A percentile compares a stretch with the other conserved stretches of the same genome.
Conservation (phyloP, 1,139 yeast genomes). For the Nadsonia starkeyi-henricii region DNA sequence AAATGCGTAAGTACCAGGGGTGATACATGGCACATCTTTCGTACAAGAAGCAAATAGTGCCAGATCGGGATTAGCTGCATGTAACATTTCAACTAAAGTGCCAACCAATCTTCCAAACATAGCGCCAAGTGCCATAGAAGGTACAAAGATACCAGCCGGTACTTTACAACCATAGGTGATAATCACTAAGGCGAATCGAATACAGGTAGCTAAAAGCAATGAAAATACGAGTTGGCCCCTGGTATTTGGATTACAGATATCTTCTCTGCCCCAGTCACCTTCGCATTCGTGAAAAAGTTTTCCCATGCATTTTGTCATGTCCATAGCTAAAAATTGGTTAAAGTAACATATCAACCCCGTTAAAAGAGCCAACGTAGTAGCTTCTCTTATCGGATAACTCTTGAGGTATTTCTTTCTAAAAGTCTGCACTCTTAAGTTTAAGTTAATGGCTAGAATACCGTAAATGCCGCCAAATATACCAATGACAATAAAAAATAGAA, state of each 20-base stretch:
- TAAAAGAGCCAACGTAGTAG: conserved; percentile 45
- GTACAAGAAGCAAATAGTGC: conserved; percentile 34
- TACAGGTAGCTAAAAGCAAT: conserved; percentile 53
- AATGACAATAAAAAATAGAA: conserved; percentile 61
- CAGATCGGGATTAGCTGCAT: conserved; percentile 30
- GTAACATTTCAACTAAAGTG: conserved; percentile 44
- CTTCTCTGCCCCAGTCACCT: conserved; percentile 18
- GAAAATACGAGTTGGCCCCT: conserved; percentile 28
- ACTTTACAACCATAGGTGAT: conserved; percentile 85
- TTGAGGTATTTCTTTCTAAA: conserved; percentile 61
- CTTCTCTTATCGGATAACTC: conserved; percentile 54
- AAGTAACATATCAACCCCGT: conserved; percentile 74
- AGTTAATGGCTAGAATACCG: conserved; percentile 69
- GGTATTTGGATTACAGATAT: conserved; percentile 13
- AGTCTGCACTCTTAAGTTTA: conserved; percentile 64
- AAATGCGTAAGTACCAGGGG: conserved; percentile 92
- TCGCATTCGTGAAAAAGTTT: conserved; percentile 76
- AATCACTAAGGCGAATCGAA: conserved; percentile 59
- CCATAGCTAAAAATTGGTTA: conserved; percentile 65
- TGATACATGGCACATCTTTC: conserved; percentile 42
- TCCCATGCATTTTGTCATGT: conserved; percentile 95
- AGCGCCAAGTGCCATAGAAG: conserved; percentile 95
- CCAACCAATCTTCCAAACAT: conserved; percentile 84
- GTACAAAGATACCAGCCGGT: conserved; percentile 94
- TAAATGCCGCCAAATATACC: conserved; percentile 89